A percentile compares a stretch with the other conserved stretches of the same genome.
phyloP scores from a whole-genome alignment of 1,284 basidiomycete species.

The Megacollybia platyphylla region DNA sequence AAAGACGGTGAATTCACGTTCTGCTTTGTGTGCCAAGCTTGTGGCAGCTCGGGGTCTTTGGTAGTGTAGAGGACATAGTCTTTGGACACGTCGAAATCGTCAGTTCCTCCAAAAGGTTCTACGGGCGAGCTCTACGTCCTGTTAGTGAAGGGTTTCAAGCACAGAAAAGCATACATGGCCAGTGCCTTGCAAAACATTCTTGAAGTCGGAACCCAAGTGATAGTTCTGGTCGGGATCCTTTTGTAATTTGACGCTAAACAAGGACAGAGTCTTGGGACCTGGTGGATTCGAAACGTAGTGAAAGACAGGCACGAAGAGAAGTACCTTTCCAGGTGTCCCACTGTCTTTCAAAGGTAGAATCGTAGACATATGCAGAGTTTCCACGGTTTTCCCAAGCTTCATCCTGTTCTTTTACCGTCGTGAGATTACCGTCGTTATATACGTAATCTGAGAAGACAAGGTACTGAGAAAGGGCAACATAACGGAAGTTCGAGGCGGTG shows the following conservation, averaged over 20 bases:
- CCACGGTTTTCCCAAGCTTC: constrained; percentile 61
- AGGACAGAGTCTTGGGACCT: constrained; percentile 46
- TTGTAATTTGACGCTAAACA: constrained; percentile 53
- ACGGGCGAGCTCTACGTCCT: constrained; percentile 53
- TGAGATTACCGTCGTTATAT: constrained; percentile 61
- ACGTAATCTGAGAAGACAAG: constrained; percentile 74
- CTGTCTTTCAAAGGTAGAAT: constrained; percentile 60
- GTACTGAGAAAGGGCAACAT: constrained; percentile 30
- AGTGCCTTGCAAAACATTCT: constrained; percentile 51
- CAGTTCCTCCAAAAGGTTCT: constrained; percentile 69
- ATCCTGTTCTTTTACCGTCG: constrained; percentile 53
- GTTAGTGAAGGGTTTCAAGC: constrained; percentile 2
- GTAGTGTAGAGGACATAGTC: constrained; percentile 70
- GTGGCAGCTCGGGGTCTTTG: constrained; percentile 64
- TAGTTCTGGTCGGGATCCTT: constrained; percentile 37
- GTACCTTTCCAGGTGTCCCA: constrained; percentile 74
- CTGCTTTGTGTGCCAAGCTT: constrained; percentile 72
- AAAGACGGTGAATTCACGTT: constrained; percentile 31
- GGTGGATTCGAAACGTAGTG: too few species aligned
- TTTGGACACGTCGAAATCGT: constrained; percentile 66
- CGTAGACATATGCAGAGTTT: constrained; percentile 64
- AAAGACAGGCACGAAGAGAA: too few species aligned
- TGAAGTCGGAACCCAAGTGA: constrained; percentile 36
- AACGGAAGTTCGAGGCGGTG: constrained; percentile 59
- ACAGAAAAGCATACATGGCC: constrained; percentile 38